Evolutionary conservation across 2,329 filamentous ascomycete genomes (phyloP).

Genomic region (Aquanectria penicillioides): DNA sequence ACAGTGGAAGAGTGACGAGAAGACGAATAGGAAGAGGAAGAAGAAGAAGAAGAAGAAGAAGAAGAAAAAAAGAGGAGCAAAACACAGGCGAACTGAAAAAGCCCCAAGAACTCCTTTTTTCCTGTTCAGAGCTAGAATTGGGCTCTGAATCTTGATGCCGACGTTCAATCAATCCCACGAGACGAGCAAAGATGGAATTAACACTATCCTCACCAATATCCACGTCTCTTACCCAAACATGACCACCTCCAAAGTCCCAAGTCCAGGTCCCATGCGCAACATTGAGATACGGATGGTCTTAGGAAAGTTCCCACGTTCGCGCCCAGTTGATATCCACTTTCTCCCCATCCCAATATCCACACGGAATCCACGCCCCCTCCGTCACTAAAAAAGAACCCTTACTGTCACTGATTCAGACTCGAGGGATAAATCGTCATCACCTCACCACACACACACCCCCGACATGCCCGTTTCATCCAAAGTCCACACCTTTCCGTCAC

Average conservation of each 20-base stretch:
- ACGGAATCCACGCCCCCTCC: conserved; percentile 22
- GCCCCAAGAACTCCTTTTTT: too few relatives aligned
- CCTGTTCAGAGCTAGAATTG: too few relatives aligned
- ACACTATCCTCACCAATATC: conserved; percentile 2
- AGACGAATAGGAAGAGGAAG: too few relatives aligned
- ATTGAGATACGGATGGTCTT: not conserved
- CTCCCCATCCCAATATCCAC: conserved; percentile 17
- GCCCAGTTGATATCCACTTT: conserved; percentile 7
- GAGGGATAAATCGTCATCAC: conserved; percentile 23
- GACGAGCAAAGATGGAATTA: not conserved
- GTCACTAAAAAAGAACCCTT: conserved; percentile 21
- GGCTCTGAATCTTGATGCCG: not conserved
- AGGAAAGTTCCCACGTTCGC: not conserved
- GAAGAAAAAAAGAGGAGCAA: too few relatives aligned
- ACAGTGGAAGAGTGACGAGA: too few relatives aligned
- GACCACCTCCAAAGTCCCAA: not conserved
- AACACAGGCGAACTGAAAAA: too few relatives aligned
- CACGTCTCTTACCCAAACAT: not conserved
- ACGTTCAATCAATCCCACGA: not conserved
- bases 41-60: too few relatives aligned
- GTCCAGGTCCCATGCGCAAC: not conserved
- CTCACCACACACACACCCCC: conserved; percentile 19
- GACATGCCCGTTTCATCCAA: conserved; percentile 24
- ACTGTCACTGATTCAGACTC: conserved; percentile 14
- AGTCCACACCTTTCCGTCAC: conserved; percentile 4